phyloP scores from a whole-genome alignment of 148 eudicot species.

The Amaranthus palmeri region DNA sequence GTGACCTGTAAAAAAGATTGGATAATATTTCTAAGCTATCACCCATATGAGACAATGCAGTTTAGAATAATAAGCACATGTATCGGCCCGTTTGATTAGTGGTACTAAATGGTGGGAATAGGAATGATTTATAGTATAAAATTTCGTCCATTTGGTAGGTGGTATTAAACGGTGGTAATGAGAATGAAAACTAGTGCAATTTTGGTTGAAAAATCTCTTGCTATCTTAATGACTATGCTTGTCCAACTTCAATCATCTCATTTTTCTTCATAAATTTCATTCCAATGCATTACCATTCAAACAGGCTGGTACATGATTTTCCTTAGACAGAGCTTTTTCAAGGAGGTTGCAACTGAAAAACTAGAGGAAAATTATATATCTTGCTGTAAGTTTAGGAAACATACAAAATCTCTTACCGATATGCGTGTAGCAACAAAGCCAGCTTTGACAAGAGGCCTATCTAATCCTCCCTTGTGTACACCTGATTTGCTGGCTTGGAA shows the following conservation, averaged over 20 bases:
- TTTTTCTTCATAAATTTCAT: too few species aligned
- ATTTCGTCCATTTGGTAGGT: too few species aligned
- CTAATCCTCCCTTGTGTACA: constrained; percentile 83
- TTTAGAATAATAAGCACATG: neutral
- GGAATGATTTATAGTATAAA: too few species aligned
- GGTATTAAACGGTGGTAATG: too few species aligned
- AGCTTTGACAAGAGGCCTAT: constrained; percentile 74
- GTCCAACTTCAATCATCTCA: too few species aligned
- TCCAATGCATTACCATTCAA: too few species aligned
- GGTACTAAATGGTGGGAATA: too few species aligned
- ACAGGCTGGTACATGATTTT: neutral
- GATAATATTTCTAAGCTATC: constrained; percentile 1
- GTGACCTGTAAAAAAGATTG: constrained; percentile 57
- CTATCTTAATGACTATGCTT: too few species aligned
- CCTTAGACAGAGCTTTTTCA: neutral
- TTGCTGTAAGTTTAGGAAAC: neutral
- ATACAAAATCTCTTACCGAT: constrained; percentile 51
- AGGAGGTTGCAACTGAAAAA: constrained; percentile 1
- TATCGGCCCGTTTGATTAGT: too few species aligned
- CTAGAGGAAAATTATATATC: neutral
- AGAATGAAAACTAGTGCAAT: too few species aligned
- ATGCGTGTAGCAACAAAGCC: constrained; percentile 98
- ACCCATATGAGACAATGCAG: neutral
- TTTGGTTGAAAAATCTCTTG: too few species aligned
- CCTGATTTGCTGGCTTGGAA: constrained; percentile 99